Base-by-base conservation (phyloP, 805 yeast genomes). In the Candida wancherniae region DNA sequence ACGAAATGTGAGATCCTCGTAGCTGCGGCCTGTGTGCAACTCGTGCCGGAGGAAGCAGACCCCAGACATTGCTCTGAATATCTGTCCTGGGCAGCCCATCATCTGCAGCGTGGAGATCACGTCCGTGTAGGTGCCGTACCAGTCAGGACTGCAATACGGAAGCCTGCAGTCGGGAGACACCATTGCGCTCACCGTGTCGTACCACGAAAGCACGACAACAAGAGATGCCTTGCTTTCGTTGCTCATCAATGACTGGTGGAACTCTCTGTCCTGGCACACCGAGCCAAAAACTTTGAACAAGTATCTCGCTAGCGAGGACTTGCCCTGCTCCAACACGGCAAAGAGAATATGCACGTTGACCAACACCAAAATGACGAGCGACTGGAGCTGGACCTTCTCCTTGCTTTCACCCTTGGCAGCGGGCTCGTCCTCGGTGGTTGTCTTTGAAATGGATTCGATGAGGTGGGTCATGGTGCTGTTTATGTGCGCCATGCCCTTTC, bases 1-100 rank as follows among this genome's bases (percentile, higher is more conserved):
- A 17, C 24, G 21, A 21, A 36, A 26, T 24, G 34, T 27, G 25
- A 28, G 31, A 16, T 40, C 33, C 15, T 42, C 41, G 9, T 13
- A 20, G 21, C 28, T 15, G 22, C 18, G 23, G 7, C 45, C 44
- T 4, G 31, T 31, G 9, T 33, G 24, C 7, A 42, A 20, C 27
- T 52, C 52, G 38, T 58, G 55, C 20, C 65, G 41, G 8, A 73
- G 41, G 9, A 46, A 45, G 37, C 77, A 71, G 4, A 74, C 61
- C 25, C 65, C 59, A 2, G 63, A 55, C 45, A 74, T 57, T 4
- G 72, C 64, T 11, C 52, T 49, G 45, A 75, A 74, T 1, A 75
- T 66, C 37, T 73, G 78, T 3, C 76, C 77, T 0, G 80, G 80
- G 39, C 80, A 75, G 1, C 79, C 80, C 69, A 71, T 72, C 67